phyloP scores from a whole-genome alignment of 2,329 filamentous ascomycete species.

The Lomentospora prolificans region DNA sequence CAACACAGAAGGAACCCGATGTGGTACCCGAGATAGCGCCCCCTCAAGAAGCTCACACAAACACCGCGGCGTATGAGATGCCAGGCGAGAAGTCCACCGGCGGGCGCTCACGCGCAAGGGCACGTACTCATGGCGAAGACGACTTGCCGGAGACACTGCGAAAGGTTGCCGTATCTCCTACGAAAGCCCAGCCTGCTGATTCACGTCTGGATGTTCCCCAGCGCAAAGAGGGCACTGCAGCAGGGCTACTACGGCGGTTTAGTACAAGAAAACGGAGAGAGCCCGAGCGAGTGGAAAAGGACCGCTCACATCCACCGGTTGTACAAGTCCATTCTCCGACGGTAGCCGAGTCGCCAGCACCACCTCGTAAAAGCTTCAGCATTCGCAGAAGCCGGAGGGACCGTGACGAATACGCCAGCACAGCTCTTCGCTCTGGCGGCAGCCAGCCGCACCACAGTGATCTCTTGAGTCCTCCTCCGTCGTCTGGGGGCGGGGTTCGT shows the following conservation, averaged over 20 bases:
- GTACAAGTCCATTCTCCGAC: constrained; percentile 72
- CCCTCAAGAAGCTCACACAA: constrained; percentile 83
- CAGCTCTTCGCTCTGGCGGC: constrained; percentile 43
- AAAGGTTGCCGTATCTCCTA: constrained; percentile 37
- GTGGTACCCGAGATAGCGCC: constrained; percentile 64
- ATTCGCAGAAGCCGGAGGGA: constrained; percentile 53
- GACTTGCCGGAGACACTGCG: constrained; percentile 69
- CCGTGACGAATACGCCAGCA: constrained; percentile 37
- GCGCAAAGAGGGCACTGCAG: constrained; percentile 79
- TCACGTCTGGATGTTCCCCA: constrained; percentile 55
- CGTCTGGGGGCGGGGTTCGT: constrained; percentile 44
- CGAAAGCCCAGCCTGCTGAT: constrained; percentile 23
- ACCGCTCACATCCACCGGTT: constrained; percentile 59
- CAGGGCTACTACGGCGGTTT: constrained; percentile 75
- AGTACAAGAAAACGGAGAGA: constrained; percentile 76
- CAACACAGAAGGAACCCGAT: constrained; percentile 28
- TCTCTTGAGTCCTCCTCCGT: constrained; percentile 62
- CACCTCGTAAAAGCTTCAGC: constrained; percentile 80
- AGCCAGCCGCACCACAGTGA: constrained; percentile 68
- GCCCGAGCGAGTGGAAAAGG: constrained; percentile 50
- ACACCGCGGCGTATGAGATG: constrained; percentile 75
- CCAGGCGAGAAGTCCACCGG: constrained; percentile 80
- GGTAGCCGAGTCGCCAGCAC: constrained; percentile 43
- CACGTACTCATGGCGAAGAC: constrained; percentile 90
- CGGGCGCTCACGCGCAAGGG: constrained; percentile 71